These are phyloP conservation scores for Suillus ampliporus DNA, from an alignment of 768 basidiomycete genomes.

Conservation along the genomic window DNA sequence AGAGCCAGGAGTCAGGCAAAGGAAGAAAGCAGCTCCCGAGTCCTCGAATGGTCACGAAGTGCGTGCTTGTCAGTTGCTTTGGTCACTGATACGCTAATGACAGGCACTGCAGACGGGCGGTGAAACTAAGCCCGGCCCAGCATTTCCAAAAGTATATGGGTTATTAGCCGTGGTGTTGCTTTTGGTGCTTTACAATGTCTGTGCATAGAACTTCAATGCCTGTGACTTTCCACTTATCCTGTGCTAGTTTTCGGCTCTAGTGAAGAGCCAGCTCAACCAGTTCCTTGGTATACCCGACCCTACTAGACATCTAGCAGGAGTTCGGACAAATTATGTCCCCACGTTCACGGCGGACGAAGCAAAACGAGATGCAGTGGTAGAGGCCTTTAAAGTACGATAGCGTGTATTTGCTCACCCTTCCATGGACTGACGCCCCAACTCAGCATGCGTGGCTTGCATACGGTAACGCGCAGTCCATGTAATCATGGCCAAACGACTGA, in stretches of 20 bases:
- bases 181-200: conserved; percentile 26
- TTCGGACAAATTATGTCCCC: conserved; percentile 23
- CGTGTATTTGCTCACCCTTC: not conserved
- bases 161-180: conserved; percentile 8
- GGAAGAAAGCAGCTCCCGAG: conserved; percentile 17
- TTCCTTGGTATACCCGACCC: conserved; percentile 12
- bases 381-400: conserved; percentile 74
- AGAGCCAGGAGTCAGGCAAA: conserved; percentile 28
- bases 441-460: conserved; percentile 90
- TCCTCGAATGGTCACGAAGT: conserved; percentile 15
- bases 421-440: not conserved
- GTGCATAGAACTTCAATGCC: conserved; percentile 8
- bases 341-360: conserved; percentile 57
- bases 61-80: not conserved
- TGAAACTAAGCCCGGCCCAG: not conserved
- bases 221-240: conserved; percentile 7
- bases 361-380: conserved; percentile 73
- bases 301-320: conserved; percentile 21
- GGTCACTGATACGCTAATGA: not conserved
- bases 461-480: conserved; percentile 50
- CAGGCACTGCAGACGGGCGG: conserved; percentile 13
- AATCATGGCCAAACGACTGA: conserved; percentile 17
- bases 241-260: conserved; percentile 21
- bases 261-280: conserved; percentile 10
- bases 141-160: conserved; percentile 18